A percentile compares a stretch with the other conserved stretches of the same genome.
phyloP scores from a whole-genome alignment of 345 rosid species.

The Euphorbia peplus region DNA sequence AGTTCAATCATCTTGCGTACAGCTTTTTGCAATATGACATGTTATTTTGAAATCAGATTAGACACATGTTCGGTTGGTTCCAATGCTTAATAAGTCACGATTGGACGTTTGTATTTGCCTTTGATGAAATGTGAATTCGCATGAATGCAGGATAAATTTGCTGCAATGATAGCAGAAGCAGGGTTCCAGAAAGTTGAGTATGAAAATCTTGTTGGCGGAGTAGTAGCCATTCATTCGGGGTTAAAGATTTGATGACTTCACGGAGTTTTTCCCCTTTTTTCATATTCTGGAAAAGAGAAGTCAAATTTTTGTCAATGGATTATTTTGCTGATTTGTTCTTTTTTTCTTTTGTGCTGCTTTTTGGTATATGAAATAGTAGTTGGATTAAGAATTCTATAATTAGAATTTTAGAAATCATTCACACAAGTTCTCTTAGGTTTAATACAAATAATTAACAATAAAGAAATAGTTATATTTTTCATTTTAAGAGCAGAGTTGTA shows the following conservation, averaged over 20 bases:
- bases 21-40: neutral
- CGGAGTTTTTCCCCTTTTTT: neutral
- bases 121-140: neutral
- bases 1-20: neutral
- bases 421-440: neutral
- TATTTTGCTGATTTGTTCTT: neutral
- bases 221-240: constrained; percentile 87
- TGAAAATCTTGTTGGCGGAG: constrained; percentile 93
- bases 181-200: constrained; percentile 95
- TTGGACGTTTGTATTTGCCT: neutral
- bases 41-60: neutral
- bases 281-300: neutral
- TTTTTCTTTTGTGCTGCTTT: neutral
- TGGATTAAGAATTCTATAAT: neutral
- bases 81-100: too few relatives aligned
- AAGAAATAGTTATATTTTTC: too few relatives aligned
- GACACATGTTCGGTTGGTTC: too few relatives aligned
- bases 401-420: neutral
- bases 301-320: neutral
- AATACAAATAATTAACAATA: too few relatives aligned
- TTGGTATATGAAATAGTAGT: neutral
- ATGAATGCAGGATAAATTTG: constrained; percentile 61
- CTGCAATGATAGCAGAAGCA: constrained; percentile 81
- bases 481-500: too few relatives aligned
- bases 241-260: constrained; percentile 46